phyloP scores from a whole-genome alignment of 2,329 filamentous ascomycete genomes.

The Fusarium mundagurra region DNA sequence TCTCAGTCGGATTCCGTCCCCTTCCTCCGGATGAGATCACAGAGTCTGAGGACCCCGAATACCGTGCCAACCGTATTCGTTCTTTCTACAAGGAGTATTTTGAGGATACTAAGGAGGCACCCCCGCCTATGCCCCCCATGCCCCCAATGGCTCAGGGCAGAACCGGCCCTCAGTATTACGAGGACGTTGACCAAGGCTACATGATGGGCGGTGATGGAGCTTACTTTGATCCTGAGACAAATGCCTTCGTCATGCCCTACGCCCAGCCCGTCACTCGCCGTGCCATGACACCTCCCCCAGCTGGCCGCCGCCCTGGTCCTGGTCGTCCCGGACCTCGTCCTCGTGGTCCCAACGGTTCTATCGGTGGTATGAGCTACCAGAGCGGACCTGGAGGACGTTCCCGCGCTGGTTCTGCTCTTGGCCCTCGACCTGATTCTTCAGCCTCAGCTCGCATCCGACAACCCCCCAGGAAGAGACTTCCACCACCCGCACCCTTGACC shows the following conservation, averaged over 20 bases:
- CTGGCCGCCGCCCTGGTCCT: slow-evolving; percentile 56
- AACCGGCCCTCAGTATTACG: slow-evolving; percentile 66
- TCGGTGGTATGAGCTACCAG: slow-evolving; percentile 59
- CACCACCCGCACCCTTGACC: slow-evolving; percentile 77
- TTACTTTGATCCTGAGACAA: slow-evolving; percentile 73
- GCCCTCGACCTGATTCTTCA: slow-evolving; percentile 72
- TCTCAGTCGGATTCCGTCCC: slow-evolving; percentile 82
- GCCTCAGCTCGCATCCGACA: slow-evolving; percentile 59
- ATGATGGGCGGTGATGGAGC: slow-evolving; percentile 71
- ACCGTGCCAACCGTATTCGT: slow-evolving; percentile 93
- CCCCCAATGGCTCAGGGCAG: slow-evolving; percentile 42
- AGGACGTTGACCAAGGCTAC: slow-evolving; percentile 79
- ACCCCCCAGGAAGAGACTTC: slow-evolving; percentile 59
- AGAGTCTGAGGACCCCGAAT: slow-evolving; percentile 88
- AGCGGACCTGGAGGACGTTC: slow-evolving; percentile 64
- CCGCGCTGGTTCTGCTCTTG: slow-evolving; percentile 59
- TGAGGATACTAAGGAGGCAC: slow-evolving; percentile 74
- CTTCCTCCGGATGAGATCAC: slow-evolving; percentile 85
- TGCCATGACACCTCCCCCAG: slow-evolving; percentile 94
- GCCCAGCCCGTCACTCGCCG: slow-evolving; percentile 86
- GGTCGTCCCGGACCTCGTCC: slow-evolving; percentile 45
- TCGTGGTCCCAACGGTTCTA: slow-evolving; percentile 58
- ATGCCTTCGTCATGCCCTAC: slow-evolving; percentile 82
- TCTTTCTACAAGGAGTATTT: slow-evolving; percentile 99
- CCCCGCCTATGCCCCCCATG: slow-evolving; percentile 54